Conservation (phyloP, 2,329 filamentous ascomycete genomes). For the Sclerotinia sclerotiorum region DNA sequence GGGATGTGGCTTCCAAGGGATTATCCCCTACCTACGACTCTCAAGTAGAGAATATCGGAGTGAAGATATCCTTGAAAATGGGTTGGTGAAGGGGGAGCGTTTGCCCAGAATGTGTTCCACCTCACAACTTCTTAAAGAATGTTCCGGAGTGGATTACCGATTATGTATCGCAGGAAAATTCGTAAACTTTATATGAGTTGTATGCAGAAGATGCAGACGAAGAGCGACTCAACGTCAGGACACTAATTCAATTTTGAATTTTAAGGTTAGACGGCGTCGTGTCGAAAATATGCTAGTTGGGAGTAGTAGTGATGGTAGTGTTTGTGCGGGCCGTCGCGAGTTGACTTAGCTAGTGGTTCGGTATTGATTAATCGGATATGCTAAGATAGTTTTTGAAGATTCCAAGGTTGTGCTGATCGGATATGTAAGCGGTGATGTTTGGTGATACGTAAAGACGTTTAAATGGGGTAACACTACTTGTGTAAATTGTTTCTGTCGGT, state of each 20-base stretch:
- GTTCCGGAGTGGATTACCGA: slow-evolving; percentile 14
- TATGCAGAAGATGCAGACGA: neutral
- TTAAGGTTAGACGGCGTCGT: slow-evolving; percentile 5
- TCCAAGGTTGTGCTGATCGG: slow-evolving; percentile 14
- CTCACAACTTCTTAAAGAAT: slow-evolving; percentile 14
- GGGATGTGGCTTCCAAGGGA: slow-evolving; percentile 32
- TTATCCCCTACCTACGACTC: slow-evolving; percentile 40
- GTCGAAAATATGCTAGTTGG: neutral
- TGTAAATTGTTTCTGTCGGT: neutral
- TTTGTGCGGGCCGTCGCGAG: slow-evolving; percentile 23
- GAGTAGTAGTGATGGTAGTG: neutral
- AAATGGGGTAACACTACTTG: neutral
- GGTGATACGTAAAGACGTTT: neutral
- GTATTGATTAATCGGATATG: slow-evolving; percentile 18
- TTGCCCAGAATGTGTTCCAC: slow-evolving; percentile 13
- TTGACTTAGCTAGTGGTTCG: slow-evolving; percentile 10
- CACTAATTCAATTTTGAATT: slow-evolving; percentile 14
- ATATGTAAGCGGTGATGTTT: slow-evolving; percentile 5
- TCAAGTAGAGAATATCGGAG: slow-evolving; percentile 40
- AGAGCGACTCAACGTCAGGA: neutral
- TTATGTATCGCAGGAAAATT: slow-evolving; percentile 4
- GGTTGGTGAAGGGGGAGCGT: slow-evolving; percentile 26
- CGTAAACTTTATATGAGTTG: neutral
- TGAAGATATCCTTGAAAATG: slow-evolving; percentile 37
- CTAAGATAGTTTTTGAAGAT: slow-evolving; percentile 5